Base-by-base conservation (phyloP, 306 rosid genomes). In the Quercus rubra region DNA sequence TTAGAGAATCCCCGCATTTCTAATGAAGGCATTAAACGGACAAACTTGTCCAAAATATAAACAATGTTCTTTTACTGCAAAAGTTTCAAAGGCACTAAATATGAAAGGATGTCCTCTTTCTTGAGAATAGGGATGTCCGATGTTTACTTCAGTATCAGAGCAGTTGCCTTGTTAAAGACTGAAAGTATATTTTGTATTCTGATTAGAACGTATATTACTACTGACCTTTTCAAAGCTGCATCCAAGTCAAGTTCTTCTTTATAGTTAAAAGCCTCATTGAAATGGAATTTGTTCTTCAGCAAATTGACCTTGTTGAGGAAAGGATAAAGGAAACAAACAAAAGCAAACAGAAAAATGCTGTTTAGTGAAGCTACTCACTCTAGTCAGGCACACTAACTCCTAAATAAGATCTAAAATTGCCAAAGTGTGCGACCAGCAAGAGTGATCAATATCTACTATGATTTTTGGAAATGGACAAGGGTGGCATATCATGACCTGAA, bases 191-290 rank as follows among this genome's bases (percentile, higher is more conserved):
- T 3, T 49, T 49, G 5, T 49, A 49, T 49, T 49, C 54, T 66
- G 12, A 66, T 68, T 38, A 55, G 17, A 35, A 10, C 12, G 56
- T 54, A 14, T 30, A 28, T 27, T 49, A 25, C 5, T 4, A 64
- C 27, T 51, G 3, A 71, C 85, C 75, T 70, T 69, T 75, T 70
- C 43, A 83, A 33, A n/a, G 83, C 82, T n/a, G 82, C 85, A 58
- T 73, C 72, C 81, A 81, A 62, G 66, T 85, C 74, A 21, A 17
- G 51, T 55, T 85, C 88, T 77, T 85, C 88, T 51, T 81, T 85
- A 57, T 85, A 85, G 57, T 81, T 81, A 67, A 85, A 81, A 61
- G 86, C 86, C 20, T 83, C 83, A 0, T 83, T 74, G 20, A 74
- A 83, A 27, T 80, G 70, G 5, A 83, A 61, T 25, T 74, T 86